Conservation (phyloP, 2,329 filamentous ascomycete species). For the Cryphonectria naterciae region DNA sequence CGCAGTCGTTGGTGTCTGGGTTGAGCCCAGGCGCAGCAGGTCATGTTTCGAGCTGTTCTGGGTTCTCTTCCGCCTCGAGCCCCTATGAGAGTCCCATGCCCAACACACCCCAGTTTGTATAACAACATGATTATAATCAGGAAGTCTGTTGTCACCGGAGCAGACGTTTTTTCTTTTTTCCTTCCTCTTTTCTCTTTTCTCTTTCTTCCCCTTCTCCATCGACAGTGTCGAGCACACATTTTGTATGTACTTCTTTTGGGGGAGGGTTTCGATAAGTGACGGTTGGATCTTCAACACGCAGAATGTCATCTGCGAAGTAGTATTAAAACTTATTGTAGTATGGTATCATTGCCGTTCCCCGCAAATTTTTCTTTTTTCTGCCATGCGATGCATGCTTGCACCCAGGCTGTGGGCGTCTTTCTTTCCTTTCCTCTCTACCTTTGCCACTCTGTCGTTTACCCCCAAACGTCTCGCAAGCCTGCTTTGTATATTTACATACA, state of each 20-base stretch:
- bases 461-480: neutral
- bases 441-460: neutral
- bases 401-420: neutral
- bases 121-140: neutral
- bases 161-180: neutral
- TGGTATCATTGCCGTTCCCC: constrained; percentile 3
- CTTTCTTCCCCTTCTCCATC: neutral
- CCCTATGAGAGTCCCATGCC: neutral
- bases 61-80: neutral
- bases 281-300: neutral
- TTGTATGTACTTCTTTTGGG: neutral
- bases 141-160: neutral
- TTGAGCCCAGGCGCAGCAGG: neutral
- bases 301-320: constrained; percentile 1
- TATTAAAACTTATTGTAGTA: constrained; percentile 11
- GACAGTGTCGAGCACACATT: constrained; percentile 1
- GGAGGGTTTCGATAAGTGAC: neutral
- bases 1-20: neutral
- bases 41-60: neutral
- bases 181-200: neutral
- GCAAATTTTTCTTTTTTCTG: neutral
- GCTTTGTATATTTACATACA: too few species aligned
- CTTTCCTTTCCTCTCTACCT: neutral
- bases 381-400: neutral
- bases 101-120: neutral